phyloP scores from a whole-genome alignment of 148 eudicot species.

The Tetragonia tetragonoides region DNA sequence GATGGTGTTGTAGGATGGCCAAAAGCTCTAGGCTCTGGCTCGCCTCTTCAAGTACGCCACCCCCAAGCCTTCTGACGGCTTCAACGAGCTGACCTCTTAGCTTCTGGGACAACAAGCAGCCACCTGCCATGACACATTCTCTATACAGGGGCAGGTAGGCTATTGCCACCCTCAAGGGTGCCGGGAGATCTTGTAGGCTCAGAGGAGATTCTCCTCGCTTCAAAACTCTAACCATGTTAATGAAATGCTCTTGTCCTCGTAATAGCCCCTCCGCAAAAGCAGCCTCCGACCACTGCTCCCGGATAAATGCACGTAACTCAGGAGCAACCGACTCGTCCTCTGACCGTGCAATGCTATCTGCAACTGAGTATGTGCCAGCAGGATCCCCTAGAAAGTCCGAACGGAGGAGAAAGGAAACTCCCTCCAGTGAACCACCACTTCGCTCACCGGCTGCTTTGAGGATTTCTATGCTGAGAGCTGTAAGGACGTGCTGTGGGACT shows the following conservation, averaged over 20 bases:
- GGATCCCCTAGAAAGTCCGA: constrained; percentile 85
- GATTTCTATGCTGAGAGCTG: constrained; percentile 91
- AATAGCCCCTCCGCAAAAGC: constrained; percentile 62
- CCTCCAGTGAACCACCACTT: constrained; percentile 80
- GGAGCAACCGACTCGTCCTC: constrained; percentile 77
- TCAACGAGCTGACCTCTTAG: constrained; percentile 83
- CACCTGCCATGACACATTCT: constrained; percentile 66
- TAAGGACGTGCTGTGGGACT: constrained; percentile 90
- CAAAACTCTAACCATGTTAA: constrained; percentile 61
- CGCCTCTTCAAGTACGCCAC: constrained; percentile 41
- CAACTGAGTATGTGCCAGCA: constrained; percentile 75
- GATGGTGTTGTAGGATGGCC: constrained; percentile 73
- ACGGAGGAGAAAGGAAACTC: constrained; percentile 87
- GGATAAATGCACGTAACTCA: constrained; percentile 59
- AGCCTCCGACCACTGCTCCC: constrained; percentile 75
- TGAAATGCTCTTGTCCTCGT: constrained; percentile 62
- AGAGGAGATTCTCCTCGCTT: constrained; percentile 74
- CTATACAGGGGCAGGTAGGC: constrained; percentile 91
- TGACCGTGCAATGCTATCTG: constrained; percentile 73
- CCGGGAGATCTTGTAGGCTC: constrained; percentile 66
- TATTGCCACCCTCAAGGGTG: constrained; percentile 74
- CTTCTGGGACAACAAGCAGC: constrained; percentile 71
- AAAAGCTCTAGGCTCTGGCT: constrained; percentile 50
- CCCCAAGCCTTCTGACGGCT: constrained; percentile 70
- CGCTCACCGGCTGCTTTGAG: constrained; percentile 98